Evolutionary conservation across 805 yeast species (phyloP), one percentile per base, ranked within the genome.

Genomic region (Hanseniaspora pseudoguilliermondii): DNA sequence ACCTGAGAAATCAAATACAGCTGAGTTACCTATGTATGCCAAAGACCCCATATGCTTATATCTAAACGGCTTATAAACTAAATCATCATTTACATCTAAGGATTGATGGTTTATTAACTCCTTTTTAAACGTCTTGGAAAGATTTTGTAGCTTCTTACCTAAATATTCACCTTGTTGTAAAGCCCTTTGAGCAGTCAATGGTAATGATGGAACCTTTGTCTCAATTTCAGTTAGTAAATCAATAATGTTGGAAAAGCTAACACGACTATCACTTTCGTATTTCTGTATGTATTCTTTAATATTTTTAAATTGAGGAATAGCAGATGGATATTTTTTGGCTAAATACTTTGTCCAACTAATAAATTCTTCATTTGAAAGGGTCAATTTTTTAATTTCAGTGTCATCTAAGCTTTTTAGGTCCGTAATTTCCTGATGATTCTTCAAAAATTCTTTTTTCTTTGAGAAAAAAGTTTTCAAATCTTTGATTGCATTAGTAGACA

Each of bases 141-240:
- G 65, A 57, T 73, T 75, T 48, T 78, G 74, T 46, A 82, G 68
- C 66, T 82, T 82, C 61, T 75, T 76, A 56, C 83, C 87, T 39
- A 82, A 65, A 61, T 82, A 82, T 57, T 73, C 72, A 59, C 88
- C 88, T 66, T 82, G 88, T 66, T 82, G 88, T 60, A 77, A 73
- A 2, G 87, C 86, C 57, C 86, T 74, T 70, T 82, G 88, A 10
- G 87, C 87, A 10, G 87, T 82, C 9, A 86, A 85, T 5, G 88
- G 87, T 60, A 82, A 67, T 2, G 85, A 79, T 5, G 85, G 81
- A 57, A 82, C 79, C 65, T 80, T 78, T 18, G 79, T 73, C 63
- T 82, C 85, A 29, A 81, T 76, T 55, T 77, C 79, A 55, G 74
- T 70, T 59, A 82, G 67, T 58, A 81, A 64, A 15, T 69, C 67